Evolutionary conservation across 2,329 filamentous ascomycete genomes (phyloP), one percentile per base, ranked within the genome.

Genomic region (Endoconidiophora polonica): DNA sequence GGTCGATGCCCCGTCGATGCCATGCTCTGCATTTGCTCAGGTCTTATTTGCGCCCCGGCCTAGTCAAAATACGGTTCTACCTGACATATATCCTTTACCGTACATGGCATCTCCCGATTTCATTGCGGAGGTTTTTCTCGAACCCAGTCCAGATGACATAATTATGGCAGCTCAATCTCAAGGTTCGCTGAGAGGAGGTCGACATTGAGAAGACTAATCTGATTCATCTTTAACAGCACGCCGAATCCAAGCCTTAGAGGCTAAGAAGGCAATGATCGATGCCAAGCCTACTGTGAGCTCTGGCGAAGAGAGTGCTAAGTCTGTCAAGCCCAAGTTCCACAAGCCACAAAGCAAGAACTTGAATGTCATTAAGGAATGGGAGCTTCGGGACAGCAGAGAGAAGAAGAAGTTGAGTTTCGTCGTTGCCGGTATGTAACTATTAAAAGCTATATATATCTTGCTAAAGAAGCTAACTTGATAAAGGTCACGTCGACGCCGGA

Each of bases 401-500:
- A 96, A 95, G 65, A 83, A 81, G 57, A 81, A 78, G 49, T 82
- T 84, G 40, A 94, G 86, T 61, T 94, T 95, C 65, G 87, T 94
- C 5, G 88, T 95, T 33, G 87, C 94, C 57, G 87, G 85, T 88
- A 68, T 58, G 78, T 59, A 3, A 58, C 41, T 16, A 22, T 16
- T 7, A n/a, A 37, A 9, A 18, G 18, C 26, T 7, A 18, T 18
- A 18, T 18, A 48, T 26, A 33, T 33, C 43, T 18, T 18, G 16
- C 16, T 18, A 18, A 18, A 18, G 16, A 51, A 43, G 52, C 44
- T n/a, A 43, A 18, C 39, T 6, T 10, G n/a, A 12, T 3, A 50
- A 61, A 86, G 87, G 91, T 12, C 91, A 98, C 62, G 91, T 98
- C 50, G 91, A 98, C 63, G 90, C 93, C 48, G 91, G 91, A 48